Percentiles rank a stretch among this genome's conserved stretches.
phyloP scores from a whole-genome alignment of 176 grass and related monocot species.

The Hordeum marinum region DNA sequence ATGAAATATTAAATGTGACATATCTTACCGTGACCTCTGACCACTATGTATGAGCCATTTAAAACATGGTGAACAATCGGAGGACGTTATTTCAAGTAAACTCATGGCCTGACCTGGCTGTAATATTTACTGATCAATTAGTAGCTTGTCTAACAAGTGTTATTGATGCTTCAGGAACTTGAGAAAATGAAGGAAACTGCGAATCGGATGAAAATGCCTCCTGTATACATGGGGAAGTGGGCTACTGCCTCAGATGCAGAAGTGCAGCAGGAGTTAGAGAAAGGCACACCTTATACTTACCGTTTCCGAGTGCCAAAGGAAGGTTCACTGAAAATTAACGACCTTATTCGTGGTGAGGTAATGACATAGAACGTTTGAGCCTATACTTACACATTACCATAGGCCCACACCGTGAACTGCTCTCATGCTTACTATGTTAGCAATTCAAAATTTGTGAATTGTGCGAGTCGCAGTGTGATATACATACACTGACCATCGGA shows the following conservation, averaged over 20 bases:
- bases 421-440: neutral
- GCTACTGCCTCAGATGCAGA: slow-evolving; percentile 69
- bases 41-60: neutral
- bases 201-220: slow-evolving; percentile 78
- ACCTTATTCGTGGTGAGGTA: slow-evolving; percentile 98
- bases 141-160: neutral
- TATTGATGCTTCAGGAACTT: slow-evolving; percentile 57
- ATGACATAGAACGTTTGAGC: neutral
- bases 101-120: neutral
- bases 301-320: slow-evolving; percentile 84
- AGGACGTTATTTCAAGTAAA: neutral
- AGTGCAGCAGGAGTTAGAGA: slow-evolving; percentile 65
- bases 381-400: neutral
- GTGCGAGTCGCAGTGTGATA: neutral
- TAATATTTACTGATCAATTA: neutral
- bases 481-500: slow-evolving; percentile 49
- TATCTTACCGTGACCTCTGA: neutral
- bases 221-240: slow-evolving; percentile 95
- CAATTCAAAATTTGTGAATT: neutral
- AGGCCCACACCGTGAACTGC: neutral
- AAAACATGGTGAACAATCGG: neutral
- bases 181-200: slow-evolving; percentile 97
- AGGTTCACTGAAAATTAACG: slow-evolving; percentile 79
- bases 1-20: neutral
- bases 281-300: slow-evolving; percentile 86